Evolutionary conservation across 2,329 filamentous ascomycete species (phyloP).

Genomic region (Aspergillus jensenii): DNA sequence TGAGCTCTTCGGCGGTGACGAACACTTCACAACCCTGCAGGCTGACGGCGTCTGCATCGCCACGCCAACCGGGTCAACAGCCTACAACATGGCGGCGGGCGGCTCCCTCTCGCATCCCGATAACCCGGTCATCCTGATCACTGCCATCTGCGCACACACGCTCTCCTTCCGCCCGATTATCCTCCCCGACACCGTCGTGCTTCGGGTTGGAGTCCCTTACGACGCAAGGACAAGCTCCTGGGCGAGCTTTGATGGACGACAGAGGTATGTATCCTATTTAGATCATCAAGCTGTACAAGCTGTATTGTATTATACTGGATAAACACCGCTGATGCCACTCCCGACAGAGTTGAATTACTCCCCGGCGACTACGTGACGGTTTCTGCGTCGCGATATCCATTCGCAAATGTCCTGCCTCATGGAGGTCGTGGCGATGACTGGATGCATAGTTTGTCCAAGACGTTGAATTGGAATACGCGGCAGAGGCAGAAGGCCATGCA

Average conservation of each 20-base stretch:
- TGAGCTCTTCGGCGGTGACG: constrained; percentile 91
- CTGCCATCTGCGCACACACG: constrained; percentile 91
- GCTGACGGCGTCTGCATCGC: constrained; percentile 93
- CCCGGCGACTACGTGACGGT: constrained; percentile 55
- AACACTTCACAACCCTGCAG: constrained; percentile 90
- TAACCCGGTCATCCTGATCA: constrained; percentile 92
- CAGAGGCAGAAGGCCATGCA: constrained; percentile 45
- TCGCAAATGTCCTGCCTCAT: constrained; percentile 50
- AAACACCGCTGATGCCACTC: background rate
- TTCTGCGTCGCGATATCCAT: constrained; percentile 53
- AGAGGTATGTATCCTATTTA: constrained; percentile 54
- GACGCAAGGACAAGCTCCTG: constrained; percentile 85
- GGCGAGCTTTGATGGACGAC: constrained; percentile 96
- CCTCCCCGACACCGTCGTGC: constrained; percentile 89
- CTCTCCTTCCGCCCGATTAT: constrained; percentile 96
- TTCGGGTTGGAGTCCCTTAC: constrained; percentile 92
- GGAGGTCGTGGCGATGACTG: constrained; percentile 48
- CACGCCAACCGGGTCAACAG: constrained; percentile 90
- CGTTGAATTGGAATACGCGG: constrained; percentile 52
- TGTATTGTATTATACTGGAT: no score
- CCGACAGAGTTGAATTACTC: constrained; percentile 44
- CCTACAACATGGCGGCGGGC: constrained; percentile 94
- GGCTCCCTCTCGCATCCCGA: constrained; percentile 93
- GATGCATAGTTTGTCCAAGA: constrained; percentile 52
- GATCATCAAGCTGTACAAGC: no score